Percentiles rank a stretch among this genome's conserved stretches.
These are phyloP conservation scores for Diutina rugosa DNA, from an alignment of 1,139 yeast genomes.

Conservation along the genomic window DNA sequence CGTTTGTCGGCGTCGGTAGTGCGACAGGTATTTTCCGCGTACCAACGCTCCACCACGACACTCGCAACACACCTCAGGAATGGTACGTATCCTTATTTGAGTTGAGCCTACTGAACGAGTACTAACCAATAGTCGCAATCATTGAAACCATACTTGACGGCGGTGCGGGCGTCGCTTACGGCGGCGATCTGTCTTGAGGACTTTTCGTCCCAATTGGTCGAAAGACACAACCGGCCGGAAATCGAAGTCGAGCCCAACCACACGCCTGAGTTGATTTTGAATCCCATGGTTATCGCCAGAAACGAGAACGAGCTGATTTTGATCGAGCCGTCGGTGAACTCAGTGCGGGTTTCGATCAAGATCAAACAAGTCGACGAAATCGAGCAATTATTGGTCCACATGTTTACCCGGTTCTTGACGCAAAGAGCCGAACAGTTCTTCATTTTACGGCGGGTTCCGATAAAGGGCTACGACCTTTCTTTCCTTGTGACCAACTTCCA, in stretches of 20 bases:
- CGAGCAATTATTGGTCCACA: conserved; percentile 86
- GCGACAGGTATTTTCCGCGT: not conserved
- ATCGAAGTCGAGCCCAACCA: conserved; percentile 59
- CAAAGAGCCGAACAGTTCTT: conserved; percentile 93
- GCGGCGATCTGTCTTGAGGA: conserved; percentile 94
- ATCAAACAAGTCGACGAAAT: conserved; percentile 97
- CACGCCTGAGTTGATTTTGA: conserved; percentile 72
- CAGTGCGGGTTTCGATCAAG: conserved; percentile 77
- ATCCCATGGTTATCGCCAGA: conserved; percentile 84
- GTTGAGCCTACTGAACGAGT: not conserved
- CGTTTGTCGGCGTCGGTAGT: not conserved
- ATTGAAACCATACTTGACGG: conserved; percentile 83
- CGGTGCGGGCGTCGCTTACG: conserved; percentile 86
- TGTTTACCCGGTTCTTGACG: conserved; percentile 84
- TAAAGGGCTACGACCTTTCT: conserved; percentile 85
- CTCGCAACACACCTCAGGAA: not conserved
- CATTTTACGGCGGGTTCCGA: conserved; percentile 83
- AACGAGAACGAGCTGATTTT: conserved; percentile 88
- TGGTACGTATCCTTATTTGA: not conserved
- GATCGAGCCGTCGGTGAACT: conserved; percentile 89
- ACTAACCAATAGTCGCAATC: conserved; percentile 58
- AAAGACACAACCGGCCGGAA: conserved; percentile 96
- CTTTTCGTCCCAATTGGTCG: conserved; percentile 90
- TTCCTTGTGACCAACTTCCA: conserved; percentile 89
- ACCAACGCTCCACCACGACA: not conserved